Evolutionary conservation across 2,329 filamentous ascomycete genomes (phyloP), one percentile per base, ranked within the genome.

Genomic region (Colletotrichum karsti): DNA sequence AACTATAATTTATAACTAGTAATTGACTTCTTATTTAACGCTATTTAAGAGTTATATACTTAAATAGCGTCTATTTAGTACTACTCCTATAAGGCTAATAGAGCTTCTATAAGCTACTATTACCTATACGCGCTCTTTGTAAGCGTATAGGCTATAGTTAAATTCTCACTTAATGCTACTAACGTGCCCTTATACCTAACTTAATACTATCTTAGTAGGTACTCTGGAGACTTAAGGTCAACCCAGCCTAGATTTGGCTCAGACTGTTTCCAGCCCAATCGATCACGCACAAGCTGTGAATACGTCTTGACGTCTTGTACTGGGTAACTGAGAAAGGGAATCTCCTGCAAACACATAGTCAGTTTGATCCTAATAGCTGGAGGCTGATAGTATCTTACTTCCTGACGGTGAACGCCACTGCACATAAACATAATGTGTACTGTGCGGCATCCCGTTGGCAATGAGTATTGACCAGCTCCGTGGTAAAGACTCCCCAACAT

Each of bases 201-300:
- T n/a, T n/a, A n/a, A n/a, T n/a, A n/a, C n/a, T n/a, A n/a, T n/a
- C n/a, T n/a, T n/a, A 30, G 46, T 2, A 50, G 15, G 10, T 28
- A 77, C 46, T 81, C 78, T 0, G 78, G 79, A 22, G 74, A 77
- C 65, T 76, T 78, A 44, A 81, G 71, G 70, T 81, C 80, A 15
- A 81, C 77, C 79, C 79, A 81, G 1, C 79, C 79, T 30, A 81
- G 63, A 60, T 81, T 81, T 18, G 78, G 79, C 61, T 81, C 79
- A 33, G 75, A 77, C 61, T 81, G 78, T 66, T 77, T 80, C 79
- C 79, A 81, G 1, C 79, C 79, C 51, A 81, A 62, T 22, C 79
- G 73, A 18, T 80, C 76, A 41, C 76, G 75, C 15, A 80, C 79
- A 4, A 81, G 55, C 53, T 75, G 73, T 7, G 78, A 79, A 60